phyloP scores from a whole-genome alignment of 345 rosid genomes.

The Fremontodendron californicum region DNA sequence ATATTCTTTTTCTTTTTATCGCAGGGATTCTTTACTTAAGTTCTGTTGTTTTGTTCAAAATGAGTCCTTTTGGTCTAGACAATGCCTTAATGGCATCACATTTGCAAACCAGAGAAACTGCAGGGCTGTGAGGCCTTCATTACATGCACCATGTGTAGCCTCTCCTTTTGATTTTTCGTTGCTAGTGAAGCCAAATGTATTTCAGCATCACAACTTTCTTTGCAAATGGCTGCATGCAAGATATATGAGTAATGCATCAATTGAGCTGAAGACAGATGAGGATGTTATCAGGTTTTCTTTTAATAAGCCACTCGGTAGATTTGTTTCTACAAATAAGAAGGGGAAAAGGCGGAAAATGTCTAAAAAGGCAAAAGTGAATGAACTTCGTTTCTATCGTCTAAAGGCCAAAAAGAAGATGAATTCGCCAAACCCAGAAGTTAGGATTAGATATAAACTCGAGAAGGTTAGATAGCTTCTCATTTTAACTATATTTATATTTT shows the following conservation, averaged over 20 bases:
- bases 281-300: constrained; percentile 67
- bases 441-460: constrained; percentile 85
- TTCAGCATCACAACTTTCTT: constrained; percentile 17
- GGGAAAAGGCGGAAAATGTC: constrained; percentile 54
- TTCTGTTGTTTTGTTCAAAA: constrained; percentile 17
- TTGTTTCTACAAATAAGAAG: constrained; percentile 25
- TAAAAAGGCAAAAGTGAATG: constrained; percentile 64
- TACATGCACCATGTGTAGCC: constrained; percentile 4
- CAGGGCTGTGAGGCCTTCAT: constrained; percentile 22
- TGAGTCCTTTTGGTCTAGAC: constrained; percentile 16
- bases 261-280: constrained; percentile 55
- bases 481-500: not conserved
- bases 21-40: constrained; percentile 39
- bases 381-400: constrained; percentile 72
- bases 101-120: constrained; percentile 17
- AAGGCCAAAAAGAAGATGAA: constrained; percentile 94
- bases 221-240: constrained; percentile 29
- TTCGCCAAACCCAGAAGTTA: constrained; percentile 91
- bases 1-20: not conserved
- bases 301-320: constrained; percentile 25
- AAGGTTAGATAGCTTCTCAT: constrained; percentile 46
- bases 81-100: constrained; percentile 13
- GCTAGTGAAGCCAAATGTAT: constrained; percentile 1
- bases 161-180: constrained; percentile 14
- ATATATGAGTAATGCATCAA: constrained; percentile 39